Conservation (phyloP, 768 basidiomycete genomes). For the Termitomyces sp. region DNA sequence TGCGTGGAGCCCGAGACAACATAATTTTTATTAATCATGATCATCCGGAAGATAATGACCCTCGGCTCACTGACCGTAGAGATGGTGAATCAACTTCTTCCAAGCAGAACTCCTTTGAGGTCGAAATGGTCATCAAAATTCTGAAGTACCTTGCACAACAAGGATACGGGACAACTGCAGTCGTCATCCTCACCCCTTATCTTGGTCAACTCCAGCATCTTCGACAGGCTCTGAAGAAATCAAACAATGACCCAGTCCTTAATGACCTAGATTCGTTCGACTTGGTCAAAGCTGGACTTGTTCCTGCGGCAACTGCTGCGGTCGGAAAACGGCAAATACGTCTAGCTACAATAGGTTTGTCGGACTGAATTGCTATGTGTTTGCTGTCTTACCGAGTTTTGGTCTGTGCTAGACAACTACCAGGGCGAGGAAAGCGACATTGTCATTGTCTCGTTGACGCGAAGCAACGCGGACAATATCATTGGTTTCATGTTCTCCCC, state of each 20-base stretch:
- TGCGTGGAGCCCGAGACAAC: not conserved
- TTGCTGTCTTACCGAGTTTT: not conserved
- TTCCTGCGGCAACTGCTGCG: slow-evolving; percentile 23
- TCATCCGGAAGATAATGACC: not conserved
- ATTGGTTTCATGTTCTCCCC: slow-evolving; percentile 74
- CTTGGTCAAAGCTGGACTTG: slow-evolving; percentile 51
- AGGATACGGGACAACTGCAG: not conserved
- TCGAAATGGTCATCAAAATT: not conserved
- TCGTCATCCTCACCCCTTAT: not conserved
- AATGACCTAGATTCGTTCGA: slow-evolving; percentile 34
- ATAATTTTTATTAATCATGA: not conserved
- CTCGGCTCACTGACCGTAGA: not conserved
- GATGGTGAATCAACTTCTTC: not conserved
- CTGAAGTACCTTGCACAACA: not conserved
- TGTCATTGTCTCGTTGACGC: slow-evolving; percentile 56
- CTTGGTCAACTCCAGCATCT: slow-evolving; percentile 1
- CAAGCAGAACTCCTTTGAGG: not conserved
- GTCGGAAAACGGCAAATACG: slow-evolving; percentile 43
- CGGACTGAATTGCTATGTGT: not conserved
- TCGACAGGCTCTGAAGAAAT: slow-evolving; percentile 26
- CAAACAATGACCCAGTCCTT: slow-evolving; percentile 53
- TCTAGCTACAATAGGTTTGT: slow-evolving; percentile 20
- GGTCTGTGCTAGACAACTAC: slow-evolving; percentile 55
- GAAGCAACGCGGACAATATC: slow-evolving; percentile 51
- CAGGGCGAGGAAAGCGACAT: slow-evolving; percentile 76